Conservation (phyloP, 2,329 filamentous ascomycete genomes). For the Alternaria atra region DNA sequence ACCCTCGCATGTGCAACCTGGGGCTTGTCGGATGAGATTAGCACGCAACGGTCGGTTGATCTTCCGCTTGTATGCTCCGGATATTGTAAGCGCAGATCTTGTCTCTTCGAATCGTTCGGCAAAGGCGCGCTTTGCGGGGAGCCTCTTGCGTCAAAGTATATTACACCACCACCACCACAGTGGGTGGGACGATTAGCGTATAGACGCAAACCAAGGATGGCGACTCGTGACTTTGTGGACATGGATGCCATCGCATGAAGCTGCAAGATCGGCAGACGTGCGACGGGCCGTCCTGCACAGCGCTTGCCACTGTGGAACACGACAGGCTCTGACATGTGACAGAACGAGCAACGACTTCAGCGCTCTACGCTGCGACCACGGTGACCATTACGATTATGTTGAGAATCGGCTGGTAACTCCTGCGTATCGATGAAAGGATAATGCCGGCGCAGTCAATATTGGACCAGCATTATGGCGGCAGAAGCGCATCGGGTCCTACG, state of each 20-base stretch:
- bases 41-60: conserved; percentile 7
- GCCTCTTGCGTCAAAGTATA: conserved; percentile 4
- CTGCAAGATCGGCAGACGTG: conserved; percentile 37
- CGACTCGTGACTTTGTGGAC: conserved; percentile 37
- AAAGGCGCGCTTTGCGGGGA: conserved; percentile 6
- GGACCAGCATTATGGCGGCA: conserved; percentile 37
- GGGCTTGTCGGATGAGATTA: conserved; percentile 3
- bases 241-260: conserved; percentile 24
- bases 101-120: not conserved
- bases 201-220: conserved; percentile 22
- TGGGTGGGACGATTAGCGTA: conserved; percentile 14
- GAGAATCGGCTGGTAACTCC: conserved; percentile 24
- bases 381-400: conserved; percentile 6
- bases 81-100: not conserved
- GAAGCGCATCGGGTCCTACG: conserved; percentile 30
- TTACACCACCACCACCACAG: conserved; percentile 15
- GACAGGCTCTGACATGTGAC: conserved; percentile 41
- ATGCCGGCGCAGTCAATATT: conserved; percentile 21
- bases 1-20: not conserved
- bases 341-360: conserved; percentile 13
- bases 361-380: conserved; percentile 11
- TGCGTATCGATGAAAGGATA: conserved; percentile 22
- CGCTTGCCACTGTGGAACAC: conserved; percentile 40
- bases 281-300: conserved; percentile 40
- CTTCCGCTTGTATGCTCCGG: conserved; percentile 1